Base-by-base conservation (phyloP, 192 early-diverging fungal species). In the Coemansia sp. region DNA sequence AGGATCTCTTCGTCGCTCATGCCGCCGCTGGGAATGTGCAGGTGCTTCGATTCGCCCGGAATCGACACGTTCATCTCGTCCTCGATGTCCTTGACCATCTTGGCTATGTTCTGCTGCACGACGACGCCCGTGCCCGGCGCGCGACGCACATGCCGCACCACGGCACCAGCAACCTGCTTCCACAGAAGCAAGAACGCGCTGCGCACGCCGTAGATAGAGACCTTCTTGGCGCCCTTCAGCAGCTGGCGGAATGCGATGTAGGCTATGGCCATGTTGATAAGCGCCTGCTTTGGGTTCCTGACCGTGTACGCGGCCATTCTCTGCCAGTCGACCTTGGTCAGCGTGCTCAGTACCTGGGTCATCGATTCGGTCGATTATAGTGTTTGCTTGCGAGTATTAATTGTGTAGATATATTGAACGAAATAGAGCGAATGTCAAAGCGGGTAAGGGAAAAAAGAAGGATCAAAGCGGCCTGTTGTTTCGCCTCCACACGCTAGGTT, bases 21-120 rank as follows among this genome's bases (percentile, higher is more conserved):
- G 32, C 93, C 88, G 2, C 72, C 48, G 22, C 65, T 67, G 30
- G 93, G 93, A 50, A 95, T 79, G 7, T 73, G 56, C 45, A 82
- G 72, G 71, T 90, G 90, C 61, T 86, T 82, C 14, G 84, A 67
- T 55, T 84, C 81, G 30, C 85, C 86, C 1, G 82, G 86, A 8
- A 87, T 76, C 60, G 87, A 80, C 8, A 82, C 71, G 30, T 84
- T 76, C 66, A 95, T 86, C 67, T 85, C 86, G 29, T 90, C 83
- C 64, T 96, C 89, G 48, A 98, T 89, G n/a, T 88, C 86, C 54
- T 75, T 81, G 56, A 94, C 78, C 18, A 82, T 82, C 82, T 92
- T 95, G 65, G 77, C 83, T 50, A 98, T 83, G 68, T 94, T 89
- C 6, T 71, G 74, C 58, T 92, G 81, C 58, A 98, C 83, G 23